phyloP scores from a whole-genome alignment of 2,329 filamentous ascomycete genomes.

The Colletotrichum cuscutae region DNA sequence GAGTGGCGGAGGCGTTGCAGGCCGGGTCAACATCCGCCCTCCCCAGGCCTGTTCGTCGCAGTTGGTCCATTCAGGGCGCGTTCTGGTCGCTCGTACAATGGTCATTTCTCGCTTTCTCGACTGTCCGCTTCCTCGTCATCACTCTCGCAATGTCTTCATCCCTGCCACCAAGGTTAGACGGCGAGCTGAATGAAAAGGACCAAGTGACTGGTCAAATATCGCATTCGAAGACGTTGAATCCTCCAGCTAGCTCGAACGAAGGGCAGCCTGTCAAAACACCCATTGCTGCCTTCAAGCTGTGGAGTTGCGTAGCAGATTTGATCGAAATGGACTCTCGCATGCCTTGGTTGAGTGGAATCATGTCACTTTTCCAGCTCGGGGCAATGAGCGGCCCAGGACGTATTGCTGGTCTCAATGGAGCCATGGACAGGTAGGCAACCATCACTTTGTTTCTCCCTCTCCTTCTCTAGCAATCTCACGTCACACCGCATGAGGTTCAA shows the following conservation, averaged over 20 bases:
- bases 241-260: constrained; percentile 28
- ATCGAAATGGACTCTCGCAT: constrained; percentile 82
- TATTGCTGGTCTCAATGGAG: constrained; percentile 78
- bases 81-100: constrained; percentile 69
- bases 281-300: constrained; percentile 81
- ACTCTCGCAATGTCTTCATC: constrained; percentile 76
- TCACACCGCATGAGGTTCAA: constrained; percentile 56
- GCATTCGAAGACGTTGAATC: constrained; percentile 38
- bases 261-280: constrained; percentile 60
- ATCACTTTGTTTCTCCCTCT: constrained; percentile 42
- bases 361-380: constrained; percentile 81
- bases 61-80: constrained; percentile 56
- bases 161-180: constrained; percentile 62
- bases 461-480: constrained; percentile 30
- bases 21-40: constrained; percentile 4
- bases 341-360: constrained; percentile 85
- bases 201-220: constrained; percentile 38
- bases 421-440: constrained; percentile 86
- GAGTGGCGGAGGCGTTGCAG: constrained; percentile 20
- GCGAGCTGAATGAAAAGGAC: constrained; percentile 9
- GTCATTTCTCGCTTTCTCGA: constrained; percentile 65
- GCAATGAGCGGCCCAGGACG: constrained; percentile 78
- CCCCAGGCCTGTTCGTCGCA: constrained; percentile 27
- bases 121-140: constrained; percentile 72
- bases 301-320: constrained; percentile 77